phyloP scores from a whole-genome alignment of 2,329 filamentous ascomycete genomes.

The Juglanconis oblonga region DNA sequence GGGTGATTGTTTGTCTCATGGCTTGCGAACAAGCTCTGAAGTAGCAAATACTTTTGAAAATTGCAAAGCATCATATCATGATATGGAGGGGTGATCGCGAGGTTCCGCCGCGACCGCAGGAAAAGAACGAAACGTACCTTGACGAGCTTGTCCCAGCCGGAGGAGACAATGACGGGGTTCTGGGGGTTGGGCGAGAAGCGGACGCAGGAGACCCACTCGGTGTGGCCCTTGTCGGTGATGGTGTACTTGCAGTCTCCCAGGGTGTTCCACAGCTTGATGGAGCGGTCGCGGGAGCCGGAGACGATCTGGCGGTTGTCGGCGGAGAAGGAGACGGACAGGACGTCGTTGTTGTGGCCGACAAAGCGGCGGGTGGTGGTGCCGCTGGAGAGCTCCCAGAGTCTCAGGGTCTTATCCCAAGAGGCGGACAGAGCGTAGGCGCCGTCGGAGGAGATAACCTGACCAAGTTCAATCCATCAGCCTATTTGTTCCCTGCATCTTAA shows the following conservation, averaged over 20 bases:
- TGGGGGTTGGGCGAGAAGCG: conserved; percentile 99
- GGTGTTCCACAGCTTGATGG: conserved; percentile 99
- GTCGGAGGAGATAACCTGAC: conserved; percentile 96
- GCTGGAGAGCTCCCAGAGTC: conserved; percentile 97
- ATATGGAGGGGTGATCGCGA: conserved; percentile 28
- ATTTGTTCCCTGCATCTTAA: conserved; percentile 15
- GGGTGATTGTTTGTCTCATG: conserved; percentile 98
- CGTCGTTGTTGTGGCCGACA: conserved; percentile 98
- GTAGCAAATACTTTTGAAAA: conserved; percentile 98
- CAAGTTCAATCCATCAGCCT: conserved; percentile 33
- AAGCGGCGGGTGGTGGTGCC: conserved; percentile 97
- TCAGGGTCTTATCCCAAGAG: conserved; percentile 99
- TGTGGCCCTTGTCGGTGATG: conserved; percentile 99
- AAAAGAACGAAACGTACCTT: conserved; percentile 69
- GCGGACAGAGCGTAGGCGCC: conserved; percentile 98
- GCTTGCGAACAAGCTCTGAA: conserved; percentile 90
- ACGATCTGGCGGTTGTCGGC: conserved; percentile 99
- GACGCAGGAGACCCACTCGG: conserved; percentile 99
- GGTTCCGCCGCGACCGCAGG: conserved; percentile 4
- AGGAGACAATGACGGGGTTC: conserved; percentile 99
- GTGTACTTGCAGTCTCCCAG: conserved; percentile 99
- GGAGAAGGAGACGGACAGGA: conserved; percentile 99
- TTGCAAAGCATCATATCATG: conserved; percentile 84
- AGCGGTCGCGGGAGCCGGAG: conserved; percentile 95
- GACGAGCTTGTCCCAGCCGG: conserved; percentile 99